Base-by-base conservation (phyloP, 768 basidiomycete genomes). In the Coprinopsis marcescibilis region DNA sequence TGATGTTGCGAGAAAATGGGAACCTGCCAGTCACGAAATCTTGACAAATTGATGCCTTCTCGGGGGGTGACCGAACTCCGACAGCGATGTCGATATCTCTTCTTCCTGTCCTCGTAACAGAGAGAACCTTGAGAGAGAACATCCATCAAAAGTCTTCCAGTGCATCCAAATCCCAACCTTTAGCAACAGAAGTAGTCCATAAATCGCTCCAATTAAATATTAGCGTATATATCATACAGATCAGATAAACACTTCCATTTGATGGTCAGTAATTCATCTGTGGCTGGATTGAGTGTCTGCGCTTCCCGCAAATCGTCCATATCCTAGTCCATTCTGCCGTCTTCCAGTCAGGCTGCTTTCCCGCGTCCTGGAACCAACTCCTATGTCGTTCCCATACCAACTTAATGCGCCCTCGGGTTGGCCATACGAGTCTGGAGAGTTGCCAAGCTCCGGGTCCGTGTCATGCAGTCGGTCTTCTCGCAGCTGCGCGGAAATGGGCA, bases 351-450 rank as follows among this genome's bases (percentile, higher is more conserved):
- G 13, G 34, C 58, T 60, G 43, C 52, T 52, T 19, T 65, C 61
- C 43, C 59, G 52, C 30, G 58, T 61, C 34, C 52, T 41, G 35
- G 51, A 35, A 36, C 43, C 52, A 50, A 51, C 55, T 49, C 32
- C 57, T 52, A 43, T 49, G 19, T 68, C 65, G 30, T 66, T 63
- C 45, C 65, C 71, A 58, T 70, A 63, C 65, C 68, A 69, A 57
- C 70, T 72, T 52, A 70, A 60, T 10, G 66, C 63, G 48, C 73
- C 60, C 37, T 64, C n/a, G n/a, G n/a, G 64, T 50, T 72, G 60
- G 21, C 59, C 56, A 39, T 57, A 54, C 4, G 65, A 59, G n/a
- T 61, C 60, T 25, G 64, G 55, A 3, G 62, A 48, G 36, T 44
- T 65, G 65, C 41, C 68, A 58, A 46, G 72, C 73, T 50, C 57